A percentile compares a stretch with the other conserved stretches of the same genome.
Evolutionary conservation across 768 basidiomycete species (phyloP).

Genomic region (Leccinum disarticulatum): DNA sequence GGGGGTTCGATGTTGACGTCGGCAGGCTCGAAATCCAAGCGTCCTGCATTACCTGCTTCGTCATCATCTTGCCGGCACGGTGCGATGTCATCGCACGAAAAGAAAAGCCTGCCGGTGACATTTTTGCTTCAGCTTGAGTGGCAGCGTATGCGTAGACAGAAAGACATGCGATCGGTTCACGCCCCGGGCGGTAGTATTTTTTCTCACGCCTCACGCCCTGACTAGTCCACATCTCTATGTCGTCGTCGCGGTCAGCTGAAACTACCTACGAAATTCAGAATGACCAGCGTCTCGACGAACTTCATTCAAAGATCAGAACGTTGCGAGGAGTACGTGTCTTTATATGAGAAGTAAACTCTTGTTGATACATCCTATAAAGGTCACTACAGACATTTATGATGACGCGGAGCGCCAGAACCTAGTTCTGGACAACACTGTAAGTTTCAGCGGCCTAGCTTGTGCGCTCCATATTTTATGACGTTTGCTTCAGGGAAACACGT

Average conservation of each 20-base stretch:
- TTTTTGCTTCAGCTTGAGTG: too few species aligned
- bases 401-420: conserved; percentile 84
- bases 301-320: conserved; percentile 82
- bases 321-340: conserved; percentile 62
- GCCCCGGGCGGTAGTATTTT: too few species aligned
- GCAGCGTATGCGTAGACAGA: too few species aligned
- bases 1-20: too few species aligned
- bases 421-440: conserved; percentile 73
- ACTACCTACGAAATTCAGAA: conserved; percentile 84
- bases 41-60: too few species aligned
- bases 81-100: too few species aligned
- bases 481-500: conserved; percentile 56
- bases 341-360: not conserved
- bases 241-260: conserved; percentile 47
- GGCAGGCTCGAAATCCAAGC: too few species aligned
- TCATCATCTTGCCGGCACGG: too few species aligned
- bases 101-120: too few species aligned
- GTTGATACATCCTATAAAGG: conserved; percentile 38
- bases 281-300: conserved; percentile 78
- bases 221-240: conserved; percentile 25
- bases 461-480: not conserved
- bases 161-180: too few species aligned
- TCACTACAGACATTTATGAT: conserved; percentile 83
- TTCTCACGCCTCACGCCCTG: conserved; percentile 22
- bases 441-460: conserved; percentile 23